phyloP scores from a whole-genome alignment of 1,139 yeast species.

The Pichia sp. region DNA sequence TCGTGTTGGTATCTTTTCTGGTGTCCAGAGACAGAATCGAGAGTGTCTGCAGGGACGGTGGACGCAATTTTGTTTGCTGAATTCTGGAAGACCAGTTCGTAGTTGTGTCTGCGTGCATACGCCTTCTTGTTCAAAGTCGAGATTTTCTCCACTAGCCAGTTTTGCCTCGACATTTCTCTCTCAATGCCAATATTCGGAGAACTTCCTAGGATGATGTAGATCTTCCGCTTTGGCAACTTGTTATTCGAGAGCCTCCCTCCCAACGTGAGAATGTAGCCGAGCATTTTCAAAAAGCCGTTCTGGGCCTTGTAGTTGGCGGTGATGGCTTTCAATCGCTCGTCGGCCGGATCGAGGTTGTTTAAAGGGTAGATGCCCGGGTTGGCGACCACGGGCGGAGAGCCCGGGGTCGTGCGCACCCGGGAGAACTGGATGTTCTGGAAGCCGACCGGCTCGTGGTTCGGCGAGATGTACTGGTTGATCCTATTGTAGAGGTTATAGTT shows the following conservation, averaged over 20 bases:
- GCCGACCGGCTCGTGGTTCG: constrained; percentile 26
- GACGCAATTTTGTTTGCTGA: constrained; percentile 37
- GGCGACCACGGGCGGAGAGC: constrained; percentile 25
- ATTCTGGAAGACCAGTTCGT: constrained; percentile 83
- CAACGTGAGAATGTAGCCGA: not conserved
- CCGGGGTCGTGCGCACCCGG: constrained; percentile 23
- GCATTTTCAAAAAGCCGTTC: not conserved
- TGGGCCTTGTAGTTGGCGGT: not conserved
- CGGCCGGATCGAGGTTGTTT: not conserved
- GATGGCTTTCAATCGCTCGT: not conserved
- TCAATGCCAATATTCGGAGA: constrained; percentile 61
- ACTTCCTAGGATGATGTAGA: constrained; percentile 34
- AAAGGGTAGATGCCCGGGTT: constrained; percentile 13
- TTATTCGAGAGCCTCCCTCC: not conserved
- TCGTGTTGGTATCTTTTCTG: constrained; percentile 91
- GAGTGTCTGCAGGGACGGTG: not conserved
- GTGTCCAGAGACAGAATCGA: constrained; percentile 37
- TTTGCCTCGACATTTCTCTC: constrained; percentile 95
- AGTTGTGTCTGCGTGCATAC: constrained; percentile 88
- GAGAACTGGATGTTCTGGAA: constrained; percentile 25
- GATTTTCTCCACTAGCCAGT: constrained; percentile 92
- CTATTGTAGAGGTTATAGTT: constrained; percentile 4
- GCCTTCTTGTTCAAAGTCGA: constrained; percentile 85
- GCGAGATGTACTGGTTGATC: constrained; percentile 22
- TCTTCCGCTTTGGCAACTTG: constrained; percentile 18